A percentile compares a stretch with the other conserved stretches of the same genome.
These are phyloP conservation scores for Dothideomycetidae sp. DNA, from an alignment of 2,329 filamentous ascomycete species.

Conservation along the genomic window DNA sequence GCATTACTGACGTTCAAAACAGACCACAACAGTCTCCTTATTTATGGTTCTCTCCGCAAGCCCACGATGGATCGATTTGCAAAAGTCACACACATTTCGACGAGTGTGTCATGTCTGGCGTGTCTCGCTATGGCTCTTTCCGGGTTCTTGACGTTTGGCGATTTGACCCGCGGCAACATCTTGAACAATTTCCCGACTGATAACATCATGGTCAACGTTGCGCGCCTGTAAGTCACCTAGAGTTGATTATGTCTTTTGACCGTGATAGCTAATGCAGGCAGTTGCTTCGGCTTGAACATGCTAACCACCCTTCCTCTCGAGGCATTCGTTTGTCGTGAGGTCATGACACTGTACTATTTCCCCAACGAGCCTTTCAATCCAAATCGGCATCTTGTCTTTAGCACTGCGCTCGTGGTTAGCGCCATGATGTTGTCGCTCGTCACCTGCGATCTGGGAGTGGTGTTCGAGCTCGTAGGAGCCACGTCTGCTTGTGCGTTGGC, in stretches of 20 bases:
- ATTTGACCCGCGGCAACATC: constrained; percentile 84
- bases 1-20: constrained; percentile 8
- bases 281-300: constrained; percentile 96
- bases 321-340: constrained; percentile 92
- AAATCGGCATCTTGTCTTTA: constrained; percentile 74
- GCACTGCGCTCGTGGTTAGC: constrained; percentile 61
- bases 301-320: constrained; percentile 91
- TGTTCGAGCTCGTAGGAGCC: constrained; percentile 91
- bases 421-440: constrained; percentile 66
- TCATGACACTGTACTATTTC: constrained; percentile 79
- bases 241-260: background rate
- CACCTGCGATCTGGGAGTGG: constrained; percentile 84
- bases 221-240: constrained; percentile 48
- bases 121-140: constrained; percentile 78
- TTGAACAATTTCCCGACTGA: constrained; percentile 92
- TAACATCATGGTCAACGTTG: constrained; percentile 88
- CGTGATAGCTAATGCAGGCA: no score
- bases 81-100: constrained; percentile 85
- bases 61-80: constrained; percentile 94
- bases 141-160: constrained; percentile 86
- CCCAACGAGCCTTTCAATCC: constrained; percentile 63
- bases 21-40: constrained; percentile 92
- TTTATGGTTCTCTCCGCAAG: constrained; percentile 87
- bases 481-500: constrained; percentile 89
- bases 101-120: constrained; percentile 76